These are phyloP conservation scores for Sporothrix schenckii DNA, from an alignment of 2,329 filamentous ascomycete genomes.

Conservation along the genomic window DNA sequence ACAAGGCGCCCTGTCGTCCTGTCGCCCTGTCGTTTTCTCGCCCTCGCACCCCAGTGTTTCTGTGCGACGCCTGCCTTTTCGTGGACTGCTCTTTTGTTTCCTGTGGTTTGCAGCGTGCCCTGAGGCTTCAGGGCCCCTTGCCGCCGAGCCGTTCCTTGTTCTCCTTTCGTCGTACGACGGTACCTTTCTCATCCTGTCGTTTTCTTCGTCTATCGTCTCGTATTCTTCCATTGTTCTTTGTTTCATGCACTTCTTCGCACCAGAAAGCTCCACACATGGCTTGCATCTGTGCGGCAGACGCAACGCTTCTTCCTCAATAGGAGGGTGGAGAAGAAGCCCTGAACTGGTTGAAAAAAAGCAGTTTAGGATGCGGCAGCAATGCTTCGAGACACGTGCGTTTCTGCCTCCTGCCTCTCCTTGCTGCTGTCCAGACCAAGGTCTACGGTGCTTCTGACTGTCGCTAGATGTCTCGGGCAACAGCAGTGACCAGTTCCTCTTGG, in stretches of 20 bases:
- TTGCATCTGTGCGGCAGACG: constrained; percentile 14
- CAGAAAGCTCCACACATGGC: background rate
- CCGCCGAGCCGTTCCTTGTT: background rate
- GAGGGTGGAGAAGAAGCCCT: background rate
- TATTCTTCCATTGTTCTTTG: background rate
- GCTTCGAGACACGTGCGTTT: background rate
- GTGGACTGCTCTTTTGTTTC: background rate
- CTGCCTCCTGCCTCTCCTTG: background rate
- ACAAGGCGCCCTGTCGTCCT: background rate
- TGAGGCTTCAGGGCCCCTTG: background rate
- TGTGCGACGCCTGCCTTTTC: constrained; percentile 20
- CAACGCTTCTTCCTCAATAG: background rate
- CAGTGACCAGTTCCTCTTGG: background rate
- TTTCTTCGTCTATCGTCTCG: background rate
- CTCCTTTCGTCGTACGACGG: background rate
- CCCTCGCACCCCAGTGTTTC: background rate
- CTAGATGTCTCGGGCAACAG: constrained; percentile 12
- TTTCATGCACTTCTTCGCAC: constrained; percentile 1
- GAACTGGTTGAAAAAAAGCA: background rate
- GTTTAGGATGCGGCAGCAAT: background rate
- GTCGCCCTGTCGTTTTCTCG: too few species aligned
- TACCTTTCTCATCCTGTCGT: background rate
- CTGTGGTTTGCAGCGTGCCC: background rate
- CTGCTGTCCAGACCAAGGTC: background rate
- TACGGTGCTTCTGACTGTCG: background rate